Percentiles rank a stretch among this genome's conserved stretches.
Conservation (phyloP, 1,284 basidiomycete species). For the Entoloma clypeatum region DNA sequence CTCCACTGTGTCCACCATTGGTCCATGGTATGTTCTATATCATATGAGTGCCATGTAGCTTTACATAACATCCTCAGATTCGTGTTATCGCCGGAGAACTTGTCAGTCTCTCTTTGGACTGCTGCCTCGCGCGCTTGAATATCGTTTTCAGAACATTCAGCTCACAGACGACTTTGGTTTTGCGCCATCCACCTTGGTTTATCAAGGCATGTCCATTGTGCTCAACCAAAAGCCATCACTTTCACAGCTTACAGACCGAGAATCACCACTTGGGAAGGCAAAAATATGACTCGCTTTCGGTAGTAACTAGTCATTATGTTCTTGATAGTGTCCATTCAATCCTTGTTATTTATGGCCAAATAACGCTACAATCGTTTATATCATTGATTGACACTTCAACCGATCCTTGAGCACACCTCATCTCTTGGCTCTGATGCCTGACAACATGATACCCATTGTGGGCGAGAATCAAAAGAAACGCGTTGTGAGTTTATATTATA, state of each 20-base stretch:
- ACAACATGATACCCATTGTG: slow-evolving; percentile 62
- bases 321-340: not conserved
- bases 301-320: slow-evolving; percentile 3
- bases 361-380: not conserved
- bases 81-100: slow-evolving; percentile 78
- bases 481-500: slow-evolving; percentile 59
- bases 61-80: slow-evolving; percentile 39
- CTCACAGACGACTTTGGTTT: slow-evolving; percentile 75
- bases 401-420: not conserved
- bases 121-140: slow-evolving; percentile 2
- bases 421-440: slow-evolving; percentile 31
- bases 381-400: slow-evolving; percentile 5
- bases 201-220: slow-evolving; percentile 45
- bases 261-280: slow-evolving; percentile 40
- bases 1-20: slow-evolving; percentile 84
- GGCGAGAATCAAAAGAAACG: slow-evolving; percentile 80
- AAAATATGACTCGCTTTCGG: slow-evolving; percentile 30
- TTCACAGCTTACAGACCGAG: slow-evolving; percentile 29
- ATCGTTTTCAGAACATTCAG: slow-evolving; percentile 49
- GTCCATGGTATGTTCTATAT: slow-evolving; percentile 61
- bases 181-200: slow-evolving; percentile 75
- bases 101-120: slow-evolving; percentile 36
- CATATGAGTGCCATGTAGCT: slow-evolving; percentile 8
- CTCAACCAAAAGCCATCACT: slow-evolving; percentile 6
- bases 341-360: not conserved